Evolutionary conservation across 2,329 filamentous ascomycete species (phyloP).

Genomic region (Emericellopsis cladophorae): DNA sequence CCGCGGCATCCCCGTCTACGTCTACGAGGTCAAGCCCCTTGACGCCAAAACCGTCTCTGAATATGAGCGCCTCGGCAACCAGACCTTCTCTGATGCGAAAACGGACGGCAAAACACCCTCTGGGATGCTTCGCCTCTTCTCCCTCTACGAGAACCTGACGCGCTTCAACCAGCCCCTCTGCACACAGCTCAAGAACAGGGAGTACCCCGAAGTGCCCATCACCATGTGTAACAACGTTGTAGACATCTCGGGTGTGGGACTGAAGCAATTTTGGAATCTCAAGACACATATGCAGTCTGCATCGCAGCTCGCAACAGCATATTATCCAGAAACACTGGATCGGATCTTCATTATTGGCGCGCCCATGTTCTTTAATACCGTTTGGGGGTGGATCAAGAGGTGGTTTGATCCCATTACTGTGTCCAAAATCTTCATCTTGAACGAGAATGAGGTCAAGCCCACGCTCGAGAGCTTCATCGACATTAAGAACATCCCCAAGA

Average conservation of each 20-base stretch:
- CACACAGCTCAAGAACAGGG: constrained; percentile 60
- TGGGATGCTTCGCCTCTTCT: constrained; percentile 76
- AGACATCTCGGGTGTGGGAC: constrained; percentile 74
- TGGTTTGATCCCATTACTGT: constrained; percentile 93
- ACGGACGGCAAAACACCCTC: constrained; percentile 54
- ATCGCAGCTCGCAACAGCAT: constrained; percentile 74
- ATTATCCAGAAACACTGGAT: constrained; percentile 86
- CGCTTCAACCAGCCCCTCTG: constrained; percentile 79
- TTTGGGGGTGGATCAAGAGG: constrained; percentile 90
- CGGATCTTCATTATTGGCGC: constrained; percentile 66
- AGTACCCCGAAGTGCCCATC: constrained; percentile 69
- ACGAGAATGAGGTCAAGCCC: constrained; percentile 56
- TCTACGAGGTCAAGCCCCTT: constrained; percentile 76
- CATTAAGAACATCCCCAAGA: constrained; percentile 68
- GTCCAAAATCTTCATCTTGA: constrained; percentile 90
- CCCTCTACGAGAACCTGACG: constrained; percentile 85
- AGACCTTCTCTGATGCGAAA: constrained; percentile 45
- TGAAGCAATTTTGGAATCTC: constrained; percentile 94
- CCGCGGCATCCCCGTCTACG: constrained; percentile 82
- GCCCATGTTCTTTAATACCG: constrained; percentile 79
- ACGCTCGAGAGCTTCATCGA: constrained; percentile 78
- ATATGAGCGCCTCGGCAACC: constrained; percentile 51
- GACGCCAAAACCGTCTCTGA: constrained; percentile 69
- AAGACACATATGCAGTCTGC: constrained; percentile 91
- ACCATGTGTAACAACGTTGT: constrained; percentile 92